phyloP scores from a whole-genome alignment of 2,329 filamentous ascomycete species.

The Botryotinia globosa region DNA sequence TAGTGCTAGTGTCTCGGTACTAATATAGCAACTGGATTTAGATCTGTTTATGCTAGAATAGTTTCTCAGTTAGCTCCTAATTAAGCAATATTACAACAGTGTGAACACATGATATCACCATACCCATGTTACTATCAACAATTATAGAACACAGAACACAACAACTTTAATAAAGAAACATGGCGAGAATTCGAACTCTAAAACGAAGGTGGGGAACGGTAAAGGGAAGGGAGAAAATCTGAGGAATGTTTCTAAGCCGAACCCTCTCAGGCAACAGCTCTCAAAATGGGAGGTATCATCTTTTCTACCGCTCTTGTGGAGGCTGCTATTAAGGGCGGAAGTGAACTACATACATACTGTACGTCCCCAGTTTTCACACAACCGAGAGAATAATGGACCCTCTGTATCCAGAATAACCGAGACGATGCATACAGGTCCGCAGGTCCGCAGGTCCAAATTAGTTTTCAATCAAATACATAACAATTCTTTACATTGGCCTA shows the following conservation, averaged over 20 bases:
- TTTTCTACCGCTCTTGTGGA: background rate
- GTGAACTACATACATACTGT: too few species aligned
- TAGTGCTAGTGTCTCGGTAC: background rate
- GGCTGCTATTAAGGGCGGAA: background rate
- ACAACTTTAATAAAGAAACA: background rate
- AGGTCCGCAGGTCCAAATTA: background rate
- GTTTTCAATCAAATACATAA: background rate
- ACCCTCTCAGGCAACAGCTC: background rate
- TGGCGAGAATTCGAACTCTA: background rate
- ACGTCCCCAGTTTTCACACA: background rate
- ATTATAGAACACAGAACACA: background rate
- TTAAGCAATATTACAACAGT: background rate
- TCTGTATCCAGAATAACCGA: background rate
- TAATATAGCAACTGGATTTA: background rate
- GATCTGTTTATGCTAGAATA: background rate
- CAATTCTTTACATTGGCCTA: background rate
- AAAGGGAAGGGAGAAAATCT: background rate
- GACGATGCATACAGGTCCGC: background rate
- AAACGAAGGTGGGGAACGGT: background rate
- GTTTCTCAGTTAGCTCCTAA: background rate
- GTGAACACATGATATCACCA: background rate
- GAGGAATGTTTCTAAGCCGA: background rate
- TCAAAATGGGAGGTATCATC: background rate
- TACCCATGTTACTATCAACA: background rate
- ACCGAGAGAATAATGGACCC: background rate